phyloP scores from a whole-genome alignment of 495 filamentous ascomycete genomes.

The Daldinia decipiens region DNA sequence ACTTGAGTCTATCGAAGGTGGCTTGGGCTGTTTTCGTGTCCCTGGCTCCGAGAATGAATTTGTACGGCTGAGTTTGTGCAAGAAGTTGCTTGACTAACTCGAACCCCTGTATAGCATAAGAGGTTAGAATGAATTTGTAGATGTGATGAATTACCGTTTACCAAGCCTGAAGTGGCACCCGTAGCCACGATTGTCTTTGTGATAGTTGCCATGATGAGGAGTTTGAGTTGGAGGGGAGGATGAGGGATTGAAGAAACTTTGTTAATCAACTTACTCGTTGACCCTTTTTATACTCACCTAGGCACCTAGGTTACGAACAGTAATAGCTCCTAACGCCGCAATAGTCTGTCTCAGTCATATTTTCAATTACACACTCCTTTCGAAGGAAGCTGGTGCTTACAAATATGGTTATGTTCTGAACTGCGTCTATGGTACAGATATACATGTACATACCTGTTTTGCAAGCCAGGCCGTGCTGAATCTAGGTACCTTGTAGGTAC shows the following conservation, averaged over 20 bases:
- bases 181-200: conserved; percentile 59
- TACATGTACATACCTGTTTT: neutral
- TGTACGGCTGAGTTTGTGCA: conserved; percentile 51
- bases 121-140: conserved; percentile 10
- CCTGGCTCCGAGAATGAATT: conserved; percentile 58
- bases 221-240: neutral
- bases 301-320: conserved; percentile 9
- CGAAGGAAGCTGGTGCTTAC: conserved; percentile 16
- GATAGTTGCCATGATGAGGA: conserved; percentile 46
- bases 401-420: conserved; percentile 13
- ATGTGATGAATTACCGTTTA: conserved; percentile 29
- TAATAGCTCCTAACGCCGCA: conserved; percentile 27
- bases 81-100: conserved; percentile 57
- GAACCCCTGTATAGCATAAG: conserved; percentile 50
- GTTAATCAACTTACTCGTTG: neutral
- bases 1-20: conserved; percentile 51
- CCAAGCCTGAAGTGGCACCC: conserved; percentile 57
- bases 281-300: conserved; percentile 21
- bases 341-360: conserved; percentile 5
- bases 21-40: conserved; percentile 49
- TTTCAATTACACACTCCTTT: neutral
- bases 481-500: neutral
- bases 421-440: neutral
- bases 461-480: neutral
- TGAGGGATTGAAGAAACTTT: neutral